Percentiles rank a stretch among this genome's conserved stretches.
Conservation (phyloP, 1,284 basidiomycete genomes). For the Leccinum fuscescens region DNA sequence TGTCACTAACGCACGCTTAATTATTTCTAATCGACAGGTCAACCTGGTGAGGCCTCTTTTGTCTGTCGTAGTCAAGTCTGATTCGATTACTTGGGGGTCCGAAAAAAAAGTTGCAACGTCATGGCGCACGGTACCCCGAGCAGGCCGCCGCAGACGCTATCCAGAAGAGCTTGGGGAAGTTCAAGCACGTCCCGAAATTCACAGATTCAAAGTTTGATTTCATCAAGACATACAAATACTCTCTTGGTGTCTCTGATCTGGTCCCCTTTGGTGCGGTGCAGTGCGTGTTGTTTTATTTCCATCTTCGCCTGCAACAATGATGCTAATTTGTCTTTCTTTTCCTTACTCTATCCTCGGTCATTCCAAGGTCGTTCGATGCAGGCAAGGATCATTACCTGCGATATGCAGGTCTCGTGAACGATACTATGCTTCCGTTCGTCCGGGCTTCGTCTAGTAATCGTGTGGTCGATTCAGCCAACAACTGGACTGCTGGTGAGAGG, state of each 20-base stretch:
- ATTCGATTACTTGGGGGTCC: neutral
- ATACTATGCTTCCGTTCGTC: conserved; percentile 56
- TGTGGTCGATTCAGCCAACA: conserved; percentile 65
- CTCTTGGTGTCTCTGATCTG: conserved; percentile 57
- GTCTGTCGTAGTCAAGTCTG: neutral
- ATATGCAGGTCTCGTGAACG: conserved; percentile 47
- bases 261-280: conserved; percentile 69
- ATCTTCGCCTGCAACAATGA: neutral
- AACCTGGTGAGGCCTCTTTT: conserved; percentile 11
- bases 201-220: conserved; percentile 52
- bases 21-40: conserved; percentile 8
- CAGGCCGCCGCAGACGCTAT: conserved; percentile 45
- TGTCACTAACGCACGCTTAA: neutral
- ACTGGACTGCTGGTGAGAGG: conserved; percentile 64
- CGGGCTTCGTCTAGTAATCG: conserved; percentile 59
- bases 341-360: neutral
- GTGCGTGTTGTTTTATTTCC: conserved; percentile 41
- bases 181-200: conserved; percentile 44
- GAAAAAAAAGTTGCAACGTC: conserved; percentile 65
- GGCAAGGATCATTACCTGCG: conserved; percentile 49
- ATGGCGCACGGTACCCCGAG: conserved; percentile 80
- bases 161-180: conserved; percentile 46
- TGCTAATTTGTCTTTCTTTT: neutral
- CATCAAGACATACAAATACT: conserved; percentile 54
- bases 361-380: conserved; percentile 46